A percentile compares a stretch with the other conserved stretches of the same genome.
These are phyloP conservation scores for Lentinula novae-zelandiae DNA, from an alignment of 1,284 basidiomycete genomes.

Conservation along the genomic window DNA sequence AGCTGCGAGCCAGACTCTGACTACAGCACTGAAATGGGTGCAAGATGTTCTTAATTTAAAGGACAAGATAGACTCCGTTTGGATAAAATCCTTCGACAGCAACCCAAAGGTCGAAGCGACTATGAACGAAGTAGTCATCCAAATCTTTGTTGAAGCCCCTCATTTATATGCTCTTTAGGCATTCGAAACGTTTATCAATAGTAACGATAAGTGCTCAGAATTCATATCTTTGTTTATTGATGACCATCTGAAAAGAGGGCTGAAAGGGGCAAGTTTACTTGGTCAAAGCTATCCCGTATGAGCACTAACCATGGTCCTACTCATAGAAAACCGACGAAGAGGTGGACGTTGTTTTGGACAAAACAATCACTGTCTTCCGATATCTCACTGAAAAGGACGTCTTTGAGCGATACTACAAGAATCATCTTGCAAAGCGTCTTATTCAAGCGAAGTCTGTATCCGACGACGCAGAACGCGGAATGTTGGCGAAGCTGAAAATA, in stretches of 20 bases:
- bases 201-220: slow-evolving; percentile 86
- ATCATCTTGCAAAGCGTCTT: slow-evolving; percentile 90
- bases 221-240: slow-evolving; percentile 98
- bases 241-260: slow-evolving; percentile 92
- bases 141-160: neutral
- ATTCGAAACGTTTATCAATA: slow-evolving; percentile 91
- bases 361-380: slow-evolving; percentile 94
- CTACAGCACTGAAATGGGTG: slow-evolving; percentile 87
- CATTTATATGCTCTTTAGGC: slow-evolving; percentile 48
- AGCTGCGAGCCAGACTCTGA: slow-evolving; percentile 42
- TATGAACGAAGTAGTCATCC: slow-evolving; percentile 76
- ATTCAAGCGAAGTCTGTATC: slow-evolving; percentile 86
- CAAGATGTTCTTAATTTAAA: slow-evolving; percentile 90
- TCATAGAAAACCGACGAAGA: slow-evolving; percentile 90
- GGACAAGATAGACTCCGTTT: slow-evolving; percentile 83
- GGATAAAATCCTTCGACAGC: slow-evolving; percentile 67
- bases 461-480: slow-evolving; percentile 96
- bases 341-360: slow-evolving; percentile 86
- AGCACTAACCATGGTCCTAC: slow-evolving; percentile 5
- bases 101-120: slow-evolving; percentile 83
- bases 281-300: neutral
- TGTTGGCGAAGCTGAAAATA: slow-evolving; percentile 97
- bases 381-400: slow-evolving; percentile 95
- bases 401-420: slow-evolving; percentile 98
- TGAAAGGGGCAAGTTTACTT: slow-evolving; percentile 76